These are phyloP conservation scores for Arachnomyces sp. DNA, from an alignment of 2,329 filamentous ascomycete species.

Conservation along the genomic window DNA sequence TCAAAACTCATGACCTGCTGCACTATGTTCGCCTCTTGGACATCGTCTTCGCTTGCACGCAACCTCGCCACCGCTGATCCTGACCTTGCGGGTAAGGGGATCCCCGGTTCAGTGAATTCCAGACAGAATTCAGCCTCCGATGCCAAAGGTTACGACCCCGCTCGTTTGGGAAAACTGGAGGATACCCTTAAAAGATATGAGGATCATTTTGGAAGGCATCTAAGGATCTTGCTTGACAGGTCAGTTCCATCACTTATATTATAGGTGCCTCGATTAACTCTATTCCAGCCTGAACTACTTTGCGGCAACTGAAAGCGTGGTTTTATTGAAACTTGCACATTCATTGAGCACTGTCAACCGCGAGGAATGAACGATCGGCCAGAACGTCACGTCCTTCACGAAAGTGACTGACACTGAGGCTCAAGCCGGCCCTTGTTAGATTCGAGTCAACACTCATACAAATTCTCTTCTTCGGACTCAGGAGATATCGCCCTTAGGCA, in stretches of 20 bases:
- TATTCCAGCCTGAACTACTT: slow-evolving; percentile 71
- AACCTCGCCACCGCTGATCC: slow-evolving; percentile 79
- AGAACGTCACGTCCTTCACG: background rate
- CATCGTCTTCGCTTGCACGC: slow-evolving; percentile 67
- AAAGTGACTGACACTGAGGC: too few species aligned
- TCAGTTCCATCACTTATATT: slow-evolving; percentile 17
- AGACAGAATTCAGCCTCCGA: slow-evolving; percentile 10
- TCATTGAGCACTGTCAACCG: slow-evolving; percentile 35
- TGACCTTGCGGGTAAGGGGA: slow-evolving; percentile 48
- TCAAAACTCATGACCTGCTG: slow-evolving; percentile 96
- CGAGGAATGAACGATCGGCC: slow-evolving; percentile 26
- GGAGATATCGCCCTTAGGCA: too few species aligned
- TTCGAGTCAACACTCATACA: too few species aligned
- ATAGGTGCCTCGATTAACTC: background rate
- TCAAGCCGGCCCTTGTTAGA: too few species aligned
- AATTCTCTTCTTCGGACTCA: too few species aligned
- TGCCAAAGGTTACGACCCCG: slow-evolving; percentile 47
- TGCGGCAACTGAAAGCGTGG: slow-evolving; percentile 93
- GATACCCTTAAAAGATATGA: slow-evolving; percentile 90
- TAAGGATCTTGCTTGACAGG: slow-evolving; percentile 89
- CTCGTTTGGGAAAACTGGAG: slow-evolving; percentile 65
- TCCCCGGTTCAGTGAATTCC: slow-evolving; percentile 2
- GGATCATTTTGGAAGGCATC: slow-evolving; percentile 80
- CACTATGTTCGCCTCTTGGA: slow-evolving; percentile 87
- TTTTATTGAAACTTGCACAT: slow-evolving; percentile 66